phyloP scores from a whole-genome alignment of 2,329 filamentous ascomycete genomes.

The Sclerotinia trifoliorum region DNA sequence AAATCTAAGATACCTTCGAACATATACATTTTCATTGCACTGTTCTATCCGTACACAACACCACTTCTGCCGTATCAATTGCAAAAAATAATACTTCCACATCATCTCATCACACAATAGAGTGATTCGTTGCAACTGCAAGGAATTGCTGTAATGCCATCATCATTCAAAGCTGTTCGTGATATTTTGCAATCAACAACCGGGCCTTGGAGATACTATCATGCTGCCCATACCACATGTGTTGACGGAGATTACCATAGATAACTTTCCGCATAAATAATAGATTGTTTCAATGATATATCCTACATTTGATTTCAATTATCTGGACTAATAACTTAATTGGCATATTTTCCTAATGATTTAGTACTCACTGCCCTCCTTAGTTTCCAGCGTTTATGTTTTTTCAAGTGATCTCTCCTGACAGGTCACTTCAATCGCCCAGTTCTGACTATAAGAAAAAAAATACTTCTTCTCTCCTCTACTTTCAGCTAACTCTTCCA shows the following conservation, averaged over 20 bases:
- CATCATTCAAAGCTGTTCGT: not conserved
- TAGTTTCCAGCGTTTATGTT: not conserved
- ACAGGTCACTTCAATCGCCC: not conserved
- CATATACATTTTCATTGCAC: too few relatives aligned
- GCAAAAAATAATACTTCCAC: not conserved
- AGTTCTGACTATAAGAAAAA: not conserved
- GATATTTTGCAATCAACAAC: too few relatives aligned
- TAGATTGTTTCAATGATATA: not conserved
- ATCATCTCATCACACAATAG: not conserved
- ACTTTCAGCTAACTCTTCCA: too few relatives aligned
- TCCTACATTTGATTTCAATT: not conserved
- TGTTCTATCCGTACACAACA: too few relatives aligned
- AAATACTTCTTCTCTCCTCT: not conserved
- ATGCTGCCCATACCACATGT: not conserved
- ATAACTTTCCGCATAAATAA: not conserved
- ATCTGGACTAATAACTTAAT: not conserved
- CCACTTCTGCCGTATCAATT: not conserved
- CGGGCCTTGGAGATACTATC: fast-evolving
- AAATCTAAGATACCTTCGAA: too few relatives aligned
- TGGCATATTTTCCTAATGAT: not conserved
- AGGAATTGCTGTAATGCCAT: not conserved
- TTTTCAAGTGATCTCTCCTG: too few relatives aligned
- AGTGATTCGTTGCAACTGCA: not conserved
- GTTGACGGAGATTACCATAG: too few relatives aligned
- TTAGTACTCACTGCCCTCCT: not conserved